Base-by-base conservation (phyloP, 1,284 basidiomycete genomes). In the Farysia itapuensis region DNA sequence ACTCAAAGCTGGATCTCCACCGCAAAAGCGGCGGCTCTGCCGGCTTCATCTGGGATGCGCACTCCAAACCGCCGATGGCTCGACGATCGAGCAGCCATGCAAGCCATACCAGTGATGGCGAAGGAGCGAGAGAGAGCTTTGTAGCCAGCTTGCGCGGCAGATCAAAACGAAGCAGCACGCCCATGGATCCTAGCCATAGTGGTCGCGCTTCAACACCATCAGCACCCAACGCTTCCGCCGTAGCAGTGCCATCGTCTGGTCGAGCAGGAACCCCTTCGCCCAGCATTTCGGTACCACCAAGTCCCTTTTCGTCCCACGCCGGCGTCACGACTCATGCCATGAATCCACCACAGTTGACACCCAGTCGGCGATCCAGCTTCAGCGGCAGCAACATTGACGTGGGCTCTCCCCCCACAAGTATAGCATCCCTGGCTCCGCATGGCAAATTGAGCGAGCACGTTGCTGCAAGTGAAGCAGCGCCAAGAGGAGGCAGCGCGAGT, bases 281-380 rank as follows among this genome's bases (percentile, higher is more conserved):
- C 1, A 45, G 21, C 7, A 46, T 44, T 9, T 66, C 64, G 4
- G 53, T 64, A 9, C 59, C 67, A 11, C 67, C 60, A 2, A 65
- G 65, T 31, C 63, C 66, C 19, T 63, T 63, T 16, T 52, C 58
- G 4, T 29, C 45, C 20, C 45, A 53, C 37, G 39, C 63, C 20
- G 48, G 44, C 11, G 57, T 46, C 13, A 35, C 47, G 9, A 26
- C 54, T 5, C 58, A 66, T 25, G 58, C 67, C 13, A 72, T 72
- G 70, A 70, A 70, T 39, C 70, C 70, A 21, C 70, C 70, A 19
- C 70, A 70, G 25, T 51, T 42, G 2, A 72, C 70, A 12, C 70
- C 70, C 16, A 63, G 57, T 19, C 58, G 70, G 11, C 44, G 70
- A 32, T 72, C 70, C 5, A 72, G 70, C 47, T 72, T 72, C 54